These are phyloP conservation scores for Saxispiralis lemnorum DNA, from an alignment of 495 filamentous ascomycete species.

Conservation along the genomic window DNA sequence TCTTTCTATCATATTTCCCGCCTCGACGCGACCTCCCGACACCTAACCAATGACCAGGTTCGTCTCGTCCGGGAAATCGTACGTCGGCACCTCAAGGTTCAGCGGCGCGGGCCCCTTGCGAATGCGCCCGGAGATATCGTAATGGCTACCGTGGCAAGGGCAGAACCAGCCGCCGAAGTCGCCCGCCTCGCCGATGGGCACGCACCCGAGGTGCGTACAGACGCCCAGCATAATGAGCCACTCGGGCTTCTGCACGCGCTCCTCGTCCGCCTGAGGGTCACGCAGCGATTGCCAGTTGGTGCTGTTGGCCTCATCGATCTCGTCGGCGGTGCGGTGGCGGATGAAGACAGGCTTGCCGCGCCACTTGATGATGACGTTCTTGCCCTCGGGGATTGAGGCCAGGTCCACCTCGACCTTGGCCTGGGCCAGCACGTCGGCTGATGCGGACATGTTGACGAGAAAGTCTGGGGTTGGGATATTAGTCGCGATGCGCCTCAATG, in stretches of 20 bases:
- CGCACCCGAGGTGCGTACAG: slow-evolving; percentile 97
- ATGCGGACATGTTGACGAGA: slow-evolving; percentile 98
- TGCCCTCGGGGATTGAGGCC: slow-evolving; percentile 83
- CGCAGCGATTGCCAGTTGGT: slow-evolving; percentile 52
- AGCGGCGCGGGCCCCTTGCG: slow-evolving; percentile 89
- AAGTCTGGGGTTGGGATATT: slow-evolving; percentile 55
- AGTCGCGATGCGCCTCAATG: neutral
- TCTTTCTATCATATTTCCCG: too few species aligned
- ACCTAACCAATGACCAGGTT: slow-evolving; percentile 27
- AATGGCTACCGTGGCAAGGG: slow-evolving; percentile 98
- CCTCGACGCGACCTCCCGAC: too few species aligned
- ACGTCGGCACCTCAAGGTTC: slow-evolving; percentile 86
- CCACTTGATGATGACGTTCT: slow-evolving; percentile 99
- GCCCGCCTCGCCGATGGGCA: slow-evolving; percentile 95
- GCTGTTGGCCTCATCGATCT: slow-evolving; percentile 41
- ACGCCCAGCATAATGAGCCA: slow-evolving; percentile 99
- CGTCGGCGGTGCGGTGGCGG: slow-evolving; percentile 77
- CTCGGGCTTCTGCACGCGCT: slow-evolving; percentile 93
- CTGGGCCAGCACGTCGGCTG: slow-evolving; percentile 94
- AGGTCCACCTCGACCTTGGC: slow-evolving; percentile 98
- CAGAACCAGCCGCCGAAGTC: slow-evolving; percentile 99
- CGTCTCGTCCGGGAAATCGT: slow-evolving; percentile 38
- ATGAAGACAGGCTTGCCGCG: slow-evolving; percentile 99
- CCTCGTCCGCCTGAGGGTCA: slow-evolving; percentile 78
- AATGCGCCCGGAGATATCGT: slow-evolving; percentile 95